Evolutionary conservation across 2,329 filamentous ascomycete species (phyloP).

Genomic region (Diaporthe destruens): DNA sequence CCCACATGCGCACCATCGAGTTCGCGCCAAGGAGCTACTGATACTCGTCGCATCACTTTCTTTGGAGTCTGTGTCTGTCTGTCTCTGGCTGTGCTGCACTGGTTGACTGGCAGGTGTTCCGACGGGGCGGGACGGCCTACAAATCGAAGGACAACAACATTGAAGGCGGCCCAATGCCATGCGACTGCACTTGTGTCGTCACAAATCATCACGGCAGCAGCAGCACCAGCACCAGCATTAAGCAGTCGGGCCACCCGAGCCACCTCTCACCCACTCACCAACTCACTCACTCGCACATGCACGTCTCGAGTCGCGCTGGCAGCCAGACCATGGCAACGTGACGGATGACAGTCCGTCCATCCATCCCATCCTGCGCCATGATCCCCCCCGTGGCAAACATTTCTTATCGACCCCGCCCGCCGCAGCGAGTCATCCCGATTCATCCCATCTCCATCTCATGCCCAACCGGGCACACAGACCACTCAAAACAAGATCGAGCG

Average conservation of each 20-base stretch:
- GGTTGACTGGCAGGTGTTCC: neutral
- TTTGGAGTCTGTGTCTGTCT: neutral
- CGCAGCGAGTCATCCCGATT: constrained; percentile 20
- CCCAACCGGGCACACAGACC: constrained; percentile 1
- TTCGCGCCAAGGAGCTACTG: no score
- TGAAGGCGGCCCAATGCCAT: no score
- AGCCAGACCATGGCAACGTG: no score
- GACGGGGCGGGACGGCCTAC: neutral
- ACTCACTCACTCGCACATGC: neutral
- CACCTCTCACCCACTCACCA: neutral
- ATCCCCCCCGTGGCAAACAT: constrained; percentile 20
- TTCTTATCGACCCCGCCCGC: constrained; percentile 16
- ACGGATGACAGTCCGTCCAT: neutral
- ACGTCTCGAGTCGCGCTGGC: neutral
- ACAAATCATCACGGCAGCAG: neutral
- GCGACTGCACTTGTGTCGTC: no score
- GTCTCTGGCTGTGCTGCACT: neutral
- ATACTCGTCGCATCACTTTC: neutral
- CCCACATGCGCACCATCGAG: neutral
- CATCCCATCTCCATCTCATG: constrained; percentile 5
- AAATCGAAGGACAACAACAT: no score
- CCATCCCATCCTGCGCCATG: constrained; percentile 7
- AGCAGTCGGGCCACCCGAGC: neutral
- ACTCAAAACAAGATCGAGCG: neutral
- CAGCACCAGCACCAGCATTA: neutral